Evolutionary conservation across 768 basidiomycete genomes (phyloP), one percentile per base, ranked within the genome.

Genomic region (Chalciporus chontae): DNA sequence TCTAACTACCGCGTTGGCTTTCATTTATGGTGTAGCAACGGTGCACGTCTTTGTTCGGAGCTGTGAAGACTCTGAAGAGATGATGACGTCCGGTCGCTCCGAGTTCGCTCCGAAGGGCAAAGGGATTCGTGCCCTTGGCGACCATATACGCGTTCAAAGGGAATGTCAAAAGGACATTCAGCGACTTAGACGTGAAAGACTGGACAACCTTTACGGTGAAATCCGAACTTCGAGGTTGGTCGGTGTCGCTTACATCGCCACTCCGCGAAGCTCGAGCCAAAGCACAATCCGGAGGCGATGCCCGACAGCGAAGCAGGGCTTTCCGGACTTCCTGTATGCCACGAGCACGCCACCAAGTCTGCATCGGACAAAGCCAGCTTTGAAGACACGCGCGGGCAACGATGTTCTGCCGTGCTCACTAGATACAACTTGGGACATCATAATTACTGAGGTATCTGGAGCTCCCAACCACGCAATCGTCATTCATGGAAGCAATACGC

Each of bases 21-120:
- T 14, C 26, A n/a, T 21, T 11, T 17, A 39, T 48, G 5, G 43
- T 37, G 29, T 44, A 45, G 51, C 51, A 40, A 56, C 50, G 46
- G 36, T 41, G 5, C 9, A 17, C 21, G 46, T 41, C 47, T 18
- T 53, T 27, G 51, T 36, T 40, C 23, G 23, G 26, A 8, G 42
- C 31, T n/a, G 29, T 9, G 11, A 29, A 14, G 11, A 29, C n/a
- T 21, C 21, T 21, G 21, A 21, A 21, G 21, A 2, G 21, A 2
- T 21, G 32, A 43, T n/a, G 52, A 41, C 27, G 6, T 21, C 39
- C 11, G 18, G 40, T 45, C n/a, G 14, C 15, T 40, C 34, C 14
- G 39, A 21, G 37, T 24, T 6, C 36, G 24, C 26, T 21, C 27
- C 8, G 17, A 45, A 52, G 45, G 23, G 36, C 15, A 32, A 17